These are phyloP conservation scores for Triticum urartu DNA, from an alignment of 176 grass and related monocot genomes.

Conservation along the genomic window DNA sequence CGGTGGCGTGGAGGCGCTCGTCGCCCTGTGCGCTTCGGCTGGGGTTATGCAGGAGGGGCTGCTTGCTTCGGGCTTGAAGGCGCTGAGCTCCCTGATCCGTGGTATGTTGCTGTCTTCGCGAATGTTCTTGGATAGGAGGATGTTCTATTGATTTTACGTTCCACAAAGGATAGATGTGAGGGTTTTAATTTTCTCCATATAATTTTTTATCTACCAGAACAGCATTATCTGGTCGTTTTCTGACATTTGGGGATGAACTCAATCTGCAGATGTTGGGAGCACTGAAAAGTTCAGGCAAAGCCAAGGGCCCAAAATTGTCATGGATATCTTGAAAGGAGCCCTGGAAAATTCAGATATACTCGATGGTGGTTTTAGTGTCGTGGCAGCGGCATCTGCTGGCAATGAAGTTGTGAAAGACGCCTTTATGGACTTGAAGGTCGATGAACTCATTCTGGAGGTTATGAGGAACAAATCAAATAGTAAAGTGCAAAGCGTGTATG, in stretches of 20 bases:
- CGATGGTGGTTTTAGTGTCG: constrained; percentile 67
- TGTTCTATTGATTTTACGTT: not conserved
- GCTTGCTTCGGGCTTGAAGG: constrained; percentile 57
- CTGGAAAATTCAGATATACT: constrained; percentile 54
- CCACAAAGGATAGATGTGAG: not conserved
- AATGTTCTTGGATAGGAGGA: not conserved
- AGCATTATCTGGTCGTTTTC: not conserved
- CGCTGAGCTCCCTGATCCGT: constrained; percentile 63
- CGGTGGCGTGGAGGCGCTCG: constrained; percentile 65
- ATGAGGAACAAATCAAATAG: constrained; percentile 52
- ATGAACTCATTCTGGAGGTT: constrained; percentile 70
- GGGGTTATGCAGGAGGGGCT: constrained; percentile 40
- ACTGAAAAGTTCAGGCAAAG: constrained; percentile 72
- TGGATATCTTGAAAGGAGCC: constrained; percentile 57
- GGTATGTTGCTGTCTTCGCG: constrained; percentile 41
- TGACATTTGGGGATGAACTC: constrained; percentile 20
- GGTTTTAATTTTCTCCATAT: not conserved
- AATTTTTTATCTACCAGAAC: not conserved
- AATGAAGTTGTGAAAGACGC: constrained; percentile 96
- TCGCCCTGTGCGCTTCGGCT: constrained; percentile 61
- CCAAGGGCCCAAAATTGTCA: constrained; percentile 58
- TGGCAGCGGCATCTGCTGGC: constrained; percentile 61
- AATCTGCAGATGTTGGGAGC: constrained; percentile 63
- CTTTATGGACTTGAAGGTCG: constrained; percentile 78
- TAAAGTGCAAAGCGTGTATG: constrained; percentile 60